A percentile compares a stretch with the other conserved stretches of the same genome.
phyloP scores from a whole-genome alignment of 1,284 basidiomycete genomes.

The Ustilago tritici region DNA sequence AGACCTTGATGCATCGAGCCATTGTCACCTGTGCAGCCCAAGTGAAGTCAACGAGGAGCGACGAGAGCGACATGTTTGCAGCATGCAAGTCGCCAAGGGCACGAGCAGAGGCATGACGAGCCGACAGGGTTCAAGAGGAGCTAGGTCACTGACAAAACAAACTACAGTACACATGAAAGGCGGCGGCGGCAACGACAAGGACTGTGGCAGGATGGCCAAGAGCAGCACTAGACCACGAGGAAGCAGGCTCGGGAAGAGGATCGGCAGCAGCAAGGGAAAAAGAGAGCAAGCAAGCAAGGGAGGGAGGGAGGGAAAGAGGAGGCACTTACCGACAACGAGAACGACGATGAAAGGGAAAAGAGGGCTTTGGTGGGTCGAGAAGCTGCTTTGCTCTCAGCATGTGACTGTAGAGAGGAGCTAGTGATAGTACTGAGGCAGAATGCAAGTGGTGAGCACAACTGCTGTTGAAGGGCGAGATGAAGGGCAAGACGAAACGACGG shows the following conservation, averaged over 20 bases:
- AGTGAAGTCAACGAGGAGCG: slow-evolving; percentile 22
- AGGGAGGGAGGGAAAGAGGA: not conserved
- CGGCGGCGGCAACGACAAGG: slow-evolving; percentile 7
- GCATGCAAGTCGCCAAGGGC: not conserved
- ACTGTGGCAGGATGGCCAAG: slow-evolving; percentile 8
- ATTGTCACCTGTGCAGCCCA: slow-evolving; percentile 17
- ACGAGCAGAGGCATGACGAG: not conserved
- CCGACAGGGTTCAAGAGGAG: slow-evolving; percentile 3
- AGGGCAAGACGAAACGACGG: slow-evolving; percentile 15
- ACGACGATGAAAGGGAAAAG: slow-evolving; percentile 18
- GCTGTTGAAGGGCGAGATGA: slow-evolving; percentile 21
- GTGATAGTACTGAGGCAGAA: slow-evolving; percentile 46
- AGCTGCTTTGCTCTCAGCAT: slow-evolving; percentile 9
- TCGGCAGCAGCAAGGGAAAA: slow-evolving; percentile 2
- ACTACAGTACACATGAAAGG: not conserved
- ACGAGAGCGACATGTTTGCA: not conserved
- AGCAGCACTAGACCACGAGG: slow-evolving; percentile 17
- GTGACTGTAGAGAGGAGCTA: slow-evolving; percentile 41
- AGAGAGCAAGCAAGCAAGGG: not conserved
- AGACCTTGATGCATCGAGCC: slow-evolving; percentile 5
- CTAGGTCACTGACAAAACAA: not conserved
- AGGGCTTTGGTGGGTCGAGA: slow-evolving; percentile 39
- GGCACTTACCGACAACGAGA: slow-evolving; percentile 38
- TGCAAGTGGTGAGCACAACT: slow-evolving; percentile 32
- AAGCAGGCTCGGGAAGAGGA: slow-evolving; percentile 19